Base-by-base conservation (phyloP, 129 eudicot species). In the Helichrysum umbraculigerum region DNA sequence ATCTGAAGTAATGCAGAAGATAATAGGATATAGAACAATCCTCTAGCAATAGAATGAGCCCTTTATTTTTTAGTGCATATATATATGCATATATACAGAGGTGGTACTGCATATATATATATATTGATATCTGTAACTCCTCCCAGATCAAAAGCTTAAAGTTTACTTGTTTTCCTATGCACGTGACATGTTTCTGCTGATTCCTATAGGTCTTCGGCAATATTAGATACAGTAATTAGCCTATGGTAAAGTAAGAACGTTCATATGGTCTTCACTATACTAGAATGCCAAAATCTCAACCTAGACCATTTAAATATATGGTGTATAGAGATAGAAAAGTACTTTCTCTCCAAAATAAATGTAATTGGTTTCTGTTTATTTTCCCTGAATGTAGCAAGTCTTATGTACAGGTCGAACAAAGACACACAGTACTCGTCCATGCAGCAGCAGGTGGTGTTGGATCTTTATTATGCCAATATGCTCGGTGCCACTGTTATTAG, bases 371-470 rank as follows among this genome's bases (percentile, higher is more conserved):
- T 42, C 15, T 42, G 11, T 11, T 8, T 42, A 42, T 0, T 2
- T 42, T 42, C 15, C 25, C 70, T 67, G 71, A 66, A 66, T 33
- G 41, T 58, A 35, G 66, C n/a, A 58, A 56, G 47, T 54, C n/a
- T 41, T 37, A 35, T 58, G 22, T 34, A 35, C 50, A 91, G 97
- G 96, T 91, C 47, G 87, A 87, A 70, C 61, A 70, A 30, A 92
- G 97, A 37, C 95, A 91, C 75, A 91, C 88, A 14, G 87, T 91
- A 37, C 85, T 91, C 37, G 81, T 91, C 68, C 94, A 91, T 69
- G 95, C 95, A 69, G 95, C 97, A 57, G 95, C 95, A 29, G 95
- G 97, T 39, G 95, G 97, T 19, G 88, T 85, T 64, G 92, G 97
- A 41, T 88, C 94, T 59, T 37, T 91, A 61, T 67, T 91, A 72